These are phyloP conservation scores for Cyphellophora attinorum DNA, from an alignment of 2,329 filamentous ascomycete genomes.

Conservation along the genomic window DNA sequence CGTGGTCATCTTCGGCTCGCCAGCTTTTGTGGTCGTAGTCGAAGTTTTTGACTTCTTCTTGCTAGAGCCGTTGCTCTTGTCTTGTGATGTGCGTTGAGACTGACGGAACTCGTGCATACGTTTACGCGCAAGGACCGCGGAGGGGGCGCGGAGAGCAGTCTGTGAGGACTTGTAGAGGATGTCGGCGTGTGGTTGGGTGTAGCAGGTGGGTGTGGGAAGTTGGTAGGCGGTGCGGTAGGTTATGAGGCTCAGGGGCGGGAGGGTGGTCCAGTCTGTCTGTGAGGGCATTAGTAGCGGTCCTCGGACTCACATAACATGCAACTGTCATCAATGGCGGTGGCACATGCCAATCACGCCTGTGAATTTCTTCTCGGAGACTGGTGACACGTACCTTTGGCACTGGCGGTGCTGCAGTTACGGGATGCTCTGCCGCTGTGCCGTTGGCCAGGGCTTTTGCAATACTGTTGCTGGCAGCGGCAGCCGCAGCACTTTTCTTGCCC, in stretches of 20 bases:
- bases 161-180: constrained; percentile 34
- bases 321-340: too few relatives aligned
- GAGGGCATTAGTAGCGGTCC: constrained; percentile 2
- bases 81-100: too few relatives aligned
- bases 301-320: too few relatives aligned
- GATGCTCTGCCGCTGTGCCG: constrained; percentile 17
- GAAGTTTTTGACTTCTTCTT: background rate
- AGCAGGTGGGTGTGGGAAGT: constrained; percentile 33
- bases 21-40: constrained; percentile 2
- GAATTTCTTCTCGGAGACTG: too few relatives aligned
- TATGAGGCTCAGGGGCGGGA: constrained; percentile 25
- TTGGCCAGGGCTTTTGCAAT: constrained; percentile 17
- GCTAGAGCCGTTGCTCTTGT: background rate
- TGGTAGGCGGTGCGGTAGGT: constrained; percentile 39
- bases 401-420: constrained; percentile 19
- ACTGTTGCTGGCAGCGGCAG: constrained; percentile 6
- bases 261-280: constrained; percentile 13
- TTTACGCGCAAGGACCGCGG: constrained; percentile 30
- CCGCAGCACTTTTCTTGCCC: constrained; percentile 17
- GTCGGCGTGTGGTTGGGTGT: constrained; percentile 34
- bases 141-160: constrained; percentile 34
- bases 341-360: too few relatives aligned
- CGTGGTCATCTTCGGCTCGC: constrained; percentile 1
- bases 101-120: constrained; percentile 14
- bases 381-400: too few relatives aligned